These are phyloP conservation scores for Clarireedia monteithiana DNA, from an alignment of 2,329 filamentous ascomycete genomes.

Conservation along the genomic window DNA sequence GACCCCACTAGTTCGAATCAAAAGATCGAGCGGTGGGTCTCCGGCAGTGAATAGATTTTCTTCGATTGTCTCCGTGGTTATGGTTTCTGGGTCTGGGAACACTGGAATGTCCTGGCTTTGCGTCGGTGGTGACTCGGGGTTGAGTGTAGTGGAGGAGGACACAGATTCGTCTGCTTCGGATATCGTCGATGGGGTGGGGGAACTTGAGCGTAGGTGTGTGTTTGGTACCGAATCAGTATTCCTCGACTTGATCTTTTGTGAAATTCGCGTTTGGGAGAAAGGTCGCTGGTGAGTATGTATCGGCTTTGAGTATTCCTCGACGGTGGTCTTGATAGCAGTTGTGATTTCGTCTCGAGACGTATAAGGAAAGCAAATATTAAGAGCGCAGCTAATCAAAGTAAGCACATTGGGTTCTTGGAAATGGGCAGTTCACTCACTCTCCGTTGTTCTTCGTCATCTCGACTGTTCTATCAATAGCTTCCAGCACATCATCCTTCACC, in stretches of 20 bases:
- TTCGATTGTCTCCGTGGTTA: slow-evolving; percentile 74
- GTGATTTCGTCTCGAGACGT: slow-evolving; percentile 95
- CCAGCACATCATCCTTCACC: slow-evolving; percentile 78
- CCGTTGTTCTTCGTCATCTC: slow-evolving; percentile 83
- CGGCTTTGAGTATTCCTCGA: slow-evolving; percentile 76
- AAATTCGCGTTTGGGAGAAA: slow-evolving; percentile 83
- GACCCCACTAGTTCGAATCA: slow-evolving; percentile 88
- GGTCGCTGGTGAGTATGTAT: slow-evolving; percentile 57
- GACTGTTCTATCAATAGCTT: slow-evolving; percentile 79
- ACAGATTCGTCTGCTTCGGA: slow-evolving; percentile 41
- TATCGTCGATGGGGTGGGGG: slow-evolving; percentile 37
- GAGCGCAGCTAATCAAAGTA: slow-evolving; percentile 41
- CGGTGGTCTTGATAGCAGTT: slow-evolving; percentile 77
- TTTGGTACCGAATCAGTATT: slow-evolving; percentile 34
- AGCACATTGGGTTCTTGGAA: neutral
- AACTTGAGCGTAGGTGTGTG: slow-evolving; percentile 33
- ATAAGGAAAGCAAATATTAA: slow-evolving; percentile 98
- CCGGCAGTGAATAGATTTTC: slow-evolving; percentile 82
- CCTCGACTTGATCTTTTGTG: slow-evolving; percentile 72
- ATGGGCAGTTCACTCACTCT: slow-evolving; percentile 42
- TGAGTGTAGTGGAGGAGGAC: slow-evolving; percentile 50
- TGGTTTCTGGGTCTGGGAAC: slow-evolving; percentile 75
- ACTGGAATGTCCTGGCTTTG: slow-evolving; percentile 26
- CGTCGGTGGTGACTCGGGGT: slow-evolving; percentile 27
- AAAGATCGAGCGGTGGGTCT: slow-evolving; percentile 80